A percentile compares a stretch with the other conserved stretches of the same genome.
Evolutionary conservation across 495 filamentous ascomycete genomes (phyloP).

Genomic region (Penicillium turbatum): DNA sequence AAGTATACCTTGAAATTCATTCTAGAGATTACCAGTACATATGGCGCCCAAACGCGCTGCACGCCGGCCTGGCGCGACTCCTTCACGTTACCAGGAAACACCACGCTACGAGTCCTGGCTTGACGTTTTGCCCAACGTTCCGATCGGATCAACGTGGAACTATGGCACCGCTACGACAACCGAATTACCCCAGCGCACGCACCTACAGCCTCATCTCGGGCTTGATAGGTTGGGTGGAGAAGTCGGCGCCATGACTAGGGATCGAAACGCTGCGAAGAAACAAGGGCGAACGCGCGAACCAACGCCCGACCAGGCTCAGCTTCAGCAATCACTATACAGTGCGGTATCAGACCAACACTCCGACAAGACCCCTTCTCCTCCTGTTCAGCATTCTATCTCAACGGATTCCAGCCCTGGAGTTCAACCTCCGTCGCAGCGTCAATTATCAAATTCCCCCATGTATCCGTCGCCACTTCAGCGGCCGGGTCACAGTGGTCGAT

Average conservation of each 20-base stretch:
- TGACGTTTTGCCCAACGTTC: slow-evolving; percentile 24
- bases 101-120: neutral
- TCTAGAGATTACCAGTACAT: neutral
- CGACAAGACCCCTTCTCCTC: slow-evolving; percentile 38
- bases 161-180: slow-evolving; percentile 32
- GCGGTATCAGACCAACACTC: slow-evolving; percentile 25
- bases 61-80: slow-evolving; percentile 3
- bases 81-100: neutral
- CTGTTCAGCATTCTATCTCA: slow-evolving; percentile 35
- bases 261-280: slow-evolving; percentile 14
- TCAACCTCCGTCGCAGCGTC: slow-evolving; percentile 21
- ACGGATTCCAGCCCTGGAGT: slow-evolving; percentile 31
- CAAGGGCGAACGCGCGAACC: slow-evolving; percentile 29
- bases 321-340: slow-evolving; percentile 31
- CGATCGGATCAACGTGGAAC: slow-evolving; percentile 29
- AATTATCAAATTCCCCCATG: slow-evolving; percentile 23
- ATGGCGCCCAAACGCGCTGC: slow-evolving; percentile 30
- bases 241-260: slow-evolving; percentile 25
- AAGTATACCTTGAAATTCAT: neutral
- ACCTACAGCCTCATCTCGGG: slow-evolving; percentile 17
- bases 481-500: slow-evolving; percentile 6
- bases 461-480: slow-evolving; percentile 36
- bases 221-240: slow-evolving; percentile 22
- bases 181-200: slow-evolving; percentile 24
- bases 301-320: slow-evolving; percentile 41